These are phyloP conservation scores for Tylopilus plumbeoviolaceoides DNA, from an alignment of 768 basidiomycete genomes.

Conservation along the genomic window DNA sequence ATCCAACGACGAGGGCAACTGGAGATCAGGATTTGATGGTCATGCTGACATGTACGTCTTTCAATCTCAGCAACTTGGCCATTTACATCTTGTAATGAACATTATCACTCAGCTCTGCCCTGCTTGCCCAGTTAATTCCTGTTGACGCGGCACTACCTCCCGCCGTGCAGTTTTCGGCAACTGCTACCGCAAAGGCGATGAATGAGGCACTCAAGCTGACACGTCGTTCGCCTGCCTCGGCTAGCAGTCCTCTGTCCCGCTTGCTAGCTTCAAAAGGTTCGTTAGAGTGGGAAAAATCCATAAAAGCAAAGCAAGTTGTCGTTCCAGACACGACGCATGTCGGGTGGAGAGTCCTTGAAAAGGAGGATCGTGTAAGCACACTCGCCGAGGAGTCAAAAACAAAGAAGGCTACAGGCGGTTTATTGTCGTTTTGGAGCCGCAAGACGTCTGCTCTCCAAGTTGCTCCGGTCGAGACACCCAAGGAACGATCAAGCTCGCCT, in stretches of 20 bases:
- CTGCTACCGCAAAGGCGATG: constrained; percentile 55
- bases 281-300: constrained; percentile 68
- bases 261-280: constrained; percentile 70
- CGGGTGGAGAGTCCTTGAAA: constrained; percentile 71
- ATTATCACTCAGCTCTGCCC: constrained; percentile 33
- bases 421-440: constrained; percentile 75
- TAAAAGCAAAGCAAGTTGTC: constrained; percentile 50
- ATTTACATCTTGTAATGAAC: constrained; percentile 4
- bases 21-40: constrained; percentile 43
- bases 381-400: constrained; percentile 40
- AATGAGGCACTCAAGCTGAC: constrained; percentile 61
- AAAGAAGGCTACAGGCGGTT: constrained; percentile 45
- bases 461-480: constrained; percentile 14
- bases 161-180: constrained; percentile 47
- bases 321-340: constrained; percentile 51
- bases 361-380: constrained; percentile 35
- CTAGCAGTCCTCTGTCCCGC: constrained; percentile 63
- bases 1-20: constrained; percentile 29
- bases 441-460: constrained; percentile 26
- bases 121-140: constrained; percentile 46
- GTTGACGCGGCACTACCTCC: constrained; percentile 48
- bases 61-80: neutral
- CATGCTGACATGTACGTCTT: constrained; percentile 57
- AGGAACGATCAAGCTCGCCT: constrained; percentile 23
- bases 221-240: constrained; percentile 50